Base-by-base conservation (phyloP, 1,284 basidiomycete species). In the Tilletia horrida region DNA sequence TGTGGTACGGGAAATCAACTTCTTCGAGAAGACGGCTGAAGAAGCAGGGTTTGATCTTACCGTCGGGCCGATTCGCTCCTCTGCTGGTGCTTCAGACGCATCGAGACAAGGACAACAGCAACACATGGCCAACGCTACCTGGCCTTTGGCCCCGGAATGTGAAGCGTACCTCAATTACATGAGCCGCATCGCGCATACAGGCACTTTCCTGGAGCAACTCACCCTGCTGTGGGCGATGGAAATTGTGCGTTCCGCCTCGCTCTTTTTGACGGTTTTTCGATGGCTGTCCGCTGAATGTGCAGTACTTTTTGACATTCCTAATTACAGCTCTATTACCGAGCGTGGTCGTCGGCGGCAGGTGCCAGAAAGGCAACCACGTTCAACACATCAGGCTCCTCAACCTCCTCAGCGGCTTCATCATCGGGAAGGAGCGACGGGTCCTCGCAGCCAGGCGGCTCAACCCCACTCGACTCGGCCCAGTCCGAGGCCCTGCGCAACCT, bases 171-270 rank as follows among this genome's bases (percentile, higher is more conserved):
- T 87, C 0, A 88, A 89, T 21, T 89, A 88, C 81, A 88, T 90
- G 87, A 84, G 84, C 11, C 83, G 86, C 3, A 80, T 88, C 0
- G 84, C 85, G 0, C 82, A 83, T 0, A 73, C 83, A 14, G 85
- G 84, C 9, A 83, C 82, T 0, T 75, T 89, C n/a, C 85, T 87
- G 66, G 89, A 90, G 63, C 88, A 87, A 0, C 78, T 91, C 21
- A 84, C 90, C 3, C 88, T 90, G 70, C 79, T 91, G 18, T 90
- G 89, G 89, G 88, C 88, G 0, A 90, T 90, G 89, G 89, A 90
- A 79, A 85, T 86, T 82, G 88, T 88, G 68, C 62, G 82, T 73
- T 45, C 35, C 13, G n/a, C n/a, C n/a, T n/a, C n/a, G n/a, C n/a
- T n/a, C n/a, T n/a, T n/a, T n/a, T n/a, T n/a, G n/a, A n/a, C n/a